Base-by-base conservation (phyloP, 169 alveolate genomes). In the Plasmodium berghei region DNA sequence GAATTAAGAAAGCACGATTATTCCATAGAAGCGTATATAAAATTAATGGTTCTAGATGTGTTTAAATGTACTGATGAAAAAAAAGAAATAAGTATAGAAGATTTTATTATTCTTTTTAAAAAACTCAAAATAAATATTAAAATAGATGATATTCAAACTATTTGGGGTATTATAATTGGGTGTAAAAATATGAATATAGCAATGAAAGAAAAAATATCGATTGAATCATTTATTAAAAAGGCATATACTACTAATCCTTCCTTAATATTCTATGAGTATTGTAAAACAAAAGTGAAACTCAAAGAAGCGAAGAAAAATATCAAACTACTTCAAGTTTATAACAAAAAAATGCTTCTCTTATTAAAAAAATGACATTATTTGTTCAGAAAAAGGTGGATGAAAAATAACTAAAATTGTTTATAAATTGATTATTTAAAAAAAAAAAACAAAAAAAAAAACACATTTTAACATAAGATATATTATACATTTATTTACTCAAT, bases 241-340 rank as follows among this genome's bases (percentile, higher is more conserved):
- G 89, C 89, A 10, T 58, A 75, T 14, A 46, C 89, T 8, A 75
- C 89, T 16, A 75, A 75, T 16, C 89, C 89, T 18, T 62, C 89
- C 1, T 26, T 75, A 5, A 67, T 75, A 46, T 75, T 75, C 64
- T 75, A 48, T 48, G 89, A 75, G 34, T 69, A 49, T 20, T 75
- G 89, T 22, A 75, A 75, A 67, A 42, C 75, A 4, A 75, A 58
- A 45, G 69, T 75, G 52, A 63, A 75, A 67, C 62, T 75, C 10
- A 14, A 56, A 42, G 73, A 63, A 22, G 89, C 73, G 5, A 20
- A 64, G 14, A 67, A 75, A 34, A 75, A 75, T 63, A 28, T 75
- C 6, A 75, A 55, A 24, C 46, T 63, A 0, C 54, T 75, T 18
- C 49, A 67, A 40, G 45, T 26, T 8, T 75, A 75, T 45, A 75